Conservation (phyloP, 2,329 filamentous ascomycete species). For the Rugonectria rugulosa region DNA sequence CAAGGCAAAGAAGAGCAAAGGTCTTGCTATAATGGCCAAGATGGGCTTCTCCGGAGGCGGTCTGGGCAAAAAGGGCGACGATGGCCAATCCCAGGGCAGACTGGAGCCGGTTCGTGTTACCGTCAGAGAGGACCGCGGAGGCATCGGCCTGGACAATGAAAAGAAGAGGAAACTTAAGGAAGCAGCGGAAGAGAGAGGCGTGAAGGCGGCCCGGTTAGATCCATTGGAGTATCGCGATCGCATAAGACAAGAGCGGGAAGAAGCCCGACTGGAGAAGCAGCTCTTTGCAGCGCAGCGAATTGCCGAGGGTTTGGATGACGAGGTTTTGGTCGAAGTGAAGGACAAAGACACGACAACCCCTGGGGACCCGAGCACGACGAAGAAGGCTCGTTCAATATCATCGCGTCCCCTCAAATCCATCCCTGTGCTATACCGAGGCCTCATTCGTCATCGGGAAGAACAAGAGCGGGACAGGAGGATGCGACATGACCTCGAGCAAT, state of each 20-base stretch:
- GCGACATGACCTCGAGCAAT: constrained; percentile 71
- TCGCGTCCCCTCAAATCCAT: constrained; percentile 69
- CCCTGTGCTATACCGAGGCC: constrained; percentile 80
- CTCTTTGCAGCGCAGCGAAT: constrained; percentile 83
- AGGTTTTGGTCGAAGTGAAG: constrained; percentile 41
- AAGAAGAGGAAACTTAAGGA: constrained; percentile 79
- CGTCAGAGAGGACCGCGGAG: constrained; percentile 80
- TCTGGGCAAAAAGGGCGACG: constrained; percentile 69
- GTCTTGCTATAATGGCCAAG: constrained; percentile 94
- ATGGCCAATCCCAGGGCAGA: constrained; percentile 43
- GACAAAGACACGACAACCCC: constrained; percentile 26
- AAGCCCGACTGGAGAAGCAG: constrained; percentile 71
- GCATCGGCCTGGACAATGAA: constrained; percentile 84
- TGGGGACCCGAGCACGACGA: constrained; percentile 29
- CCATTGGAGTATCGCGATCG: constrained; percentile 78
- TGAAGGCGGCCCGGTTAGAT: constrained; percentile 69
- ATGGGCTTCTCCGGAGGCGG: constrained; percentile 87
- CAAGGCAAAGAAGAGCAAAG: constrained; percentile 74
- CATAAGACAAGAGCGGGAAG: constrained; percentile 74
- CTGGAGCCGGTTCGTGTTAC: constrained; percentile 78
- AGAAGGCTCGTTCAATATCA: constrained; percentile 48
- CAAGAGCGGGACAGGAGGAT: constrained; percentile 72
- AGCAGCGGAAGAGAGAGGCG: constrained; percentile 61
- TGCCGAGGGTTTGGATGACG: constrained; percentile 77
- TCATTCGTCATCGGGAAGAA: constrained; percentile 74